phyloP scores from a whole-genome alignment of 2,329 filamentous ascomycete genomes.

The Ophiostoma ulmi region DNA sequence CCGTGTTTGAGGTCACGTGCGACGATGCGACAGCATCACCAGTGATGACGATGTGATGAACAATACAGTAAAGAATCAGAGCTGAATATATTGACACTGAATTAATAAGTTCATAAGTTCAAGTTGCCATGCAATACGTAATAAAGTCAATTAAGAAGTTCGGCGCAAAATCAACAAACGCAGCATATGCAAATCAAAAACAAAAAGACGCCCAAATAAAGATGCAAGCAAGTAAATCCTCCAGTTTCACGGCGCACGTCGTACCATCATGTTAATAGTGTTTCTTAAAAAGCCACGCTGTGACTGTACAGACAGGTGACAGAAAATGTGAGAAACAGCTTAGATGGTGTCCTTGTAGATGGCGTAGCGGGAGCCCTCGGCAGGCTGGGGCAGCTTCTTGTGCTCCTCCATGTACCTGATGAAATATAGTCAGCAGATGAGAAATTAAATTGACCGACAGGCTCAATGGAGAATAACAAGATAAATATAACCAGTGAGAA shows the following conservation, averaged over 20 bases:
- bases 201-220: constrained; percentile 12
- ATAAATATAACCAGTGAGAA: not conserved
- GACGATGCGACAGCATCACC: not conserved
- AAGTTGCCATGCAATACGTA: not conserved
- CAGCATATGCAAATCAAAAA: not conserved
- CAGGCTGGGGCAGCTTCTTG: constrained; percentile 92
- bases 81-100: not conserved
- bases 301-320: not conserved
- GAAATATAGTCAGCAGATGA: not conserved
- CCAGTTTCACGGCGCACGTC: not conserved
- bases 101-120: not conserved
- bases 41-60: not conserved
- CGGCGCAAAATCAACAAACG: not conserved
- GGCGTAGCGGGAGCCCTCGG: constrained; percentile 63
- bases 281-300: not conserved
- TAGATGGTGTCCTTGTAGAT: constrained; percentile 32
- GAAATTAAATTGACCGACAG: too few relatives aligned
- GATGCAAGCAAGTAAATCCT: constrained; percentile 3
- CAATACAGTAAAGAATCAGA: not conserved
- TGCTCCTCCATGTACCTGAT: constrained; percentile 88
- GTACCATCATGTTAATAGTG: not conserved
- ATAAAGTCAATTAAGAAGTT: not conserved
- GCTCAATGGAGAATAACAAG: not conserved
- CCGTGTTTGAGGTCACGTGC: not conserved
- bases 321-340: not conserved